Evolutionary conservation across 2,329 filamentous ascomycete species (phyloP).

Genomic region (Venturiaceae sp.): DNA sequence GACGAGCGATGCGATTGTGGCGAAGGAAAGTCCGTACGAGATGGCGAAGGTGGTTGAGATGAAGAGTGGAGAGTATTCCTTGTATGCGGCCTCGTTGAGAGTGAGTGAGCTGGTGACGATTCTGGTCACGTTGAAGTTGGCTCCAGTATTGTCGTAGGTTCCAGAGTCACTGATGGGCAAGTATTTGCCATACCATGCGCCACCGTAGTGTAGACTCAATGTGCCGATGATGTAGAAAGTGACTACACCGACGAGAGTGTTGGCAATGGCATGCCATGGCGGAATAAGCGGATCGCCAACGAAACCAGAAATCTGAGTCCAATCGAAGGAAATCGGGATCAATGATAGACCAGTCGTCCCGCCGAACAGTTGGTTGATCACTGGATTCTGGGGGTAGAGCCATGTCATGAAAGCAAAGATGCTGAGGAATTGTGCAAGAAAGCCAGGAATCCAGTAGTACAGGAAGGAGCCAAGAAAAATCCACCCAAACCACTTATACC

Average conservation of each 20-base stretch:
- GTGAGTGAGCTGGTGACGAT: slow-evolving; percentile 54
- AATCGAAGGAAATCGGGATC: slow-evolving; percentile 18
- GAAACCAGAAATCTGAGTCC: slow-evolving; percentile 22
- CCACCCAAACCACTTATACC: slow-evolving; percentile 17
- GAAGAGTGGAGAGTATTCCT: slow-evolving; percentile 50
- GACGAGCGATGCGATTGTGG: slow-evolving; percentile 59
- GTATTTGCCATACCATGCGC: slow-evolving; percentile 54
- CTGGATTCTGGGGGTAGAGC: slow-evolving; percentile 17
- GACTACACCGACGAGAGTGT: slow-evolving; percentile 7
- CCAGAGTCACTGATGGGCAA: slow-evolving; percentile 60
- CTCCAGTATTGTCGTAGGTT: slow-evolving; percentile 63
- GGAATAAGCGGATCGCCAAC: slow-evolving; percentile 8
- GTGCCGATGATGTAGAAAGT: slow-evolving; percentile 39
- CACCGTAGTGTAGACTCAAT: slow-evolving; percentile 53
- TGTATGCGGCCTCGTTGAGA: slow-evolving; percentile 54
- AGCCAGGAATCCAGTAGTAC: slow-evolving; percentile 20
- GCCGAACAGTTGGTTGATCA: slow-evolving; percentile 20
- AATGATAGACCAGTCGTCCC: slow-evolving; percentile 15
- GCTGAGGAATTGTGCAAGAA: slow-evolving; percentile 14
- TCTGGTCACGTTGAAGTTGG: slow-evolving; percentile 52
- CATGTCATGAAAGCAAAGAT: slow-evolving; percentile 19
- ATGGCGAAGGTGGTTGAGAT: slow-evolving; percentile 64
- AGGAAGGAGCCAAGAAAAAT: slow-evolving; percentile 15
- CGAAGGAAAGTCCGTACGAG: slow-evolving; percentile 62
- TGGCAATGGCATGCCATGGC: slow-evolving; percentile 9